A percentile compares a stretch with the other conserved stretches of the same genome.
phyloP scores from a whole-genome alignment of 768 basidiomycete species.

The Collybiopsis luxurians region DNA sequence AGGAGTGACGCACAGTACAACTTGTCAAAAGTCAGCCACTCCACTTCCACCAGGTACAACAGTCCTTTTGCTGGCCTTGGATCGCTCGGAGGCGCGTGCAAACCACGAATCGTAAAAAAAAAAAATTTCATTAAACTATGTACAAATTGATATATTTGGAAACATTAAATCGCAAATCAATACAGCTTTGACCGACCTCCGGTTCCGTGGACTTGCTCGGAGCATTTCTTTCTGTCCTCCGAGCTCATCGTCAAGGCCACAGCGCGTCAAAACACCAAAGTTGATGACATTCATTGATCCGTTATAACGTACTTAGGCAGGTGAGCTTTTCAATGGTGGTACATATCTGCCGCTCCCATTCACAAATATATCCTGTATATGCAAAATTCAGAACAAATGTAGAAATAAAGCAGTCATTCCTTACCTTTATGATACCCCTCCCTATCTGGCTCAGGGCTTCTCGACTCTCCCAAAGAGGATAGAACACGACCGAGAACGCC shows the following conservation, averaged over 20 bases:
- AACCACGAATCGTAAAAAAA: neutral
- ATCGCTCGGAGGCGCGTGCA: too few relatives aligned
- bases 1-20: neutral
- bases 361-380: constrained; percentile 4
- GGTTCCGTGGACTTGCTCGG: constrained; percentile 1
- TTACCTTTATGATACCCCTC: constrained; percentile 64
- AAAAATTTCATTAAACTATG: neutral
- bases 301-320: neutral
- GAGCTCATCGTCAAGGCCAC: neutral
- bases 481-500: constrained; percentile 71
- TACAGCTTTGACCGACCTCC: constrained; percentile 3
- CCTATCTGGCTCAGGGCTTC: constrained; percentile 57
- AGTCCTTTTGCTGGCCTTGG: too few relatives aligned
- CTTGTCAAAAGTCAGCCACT: neutral
- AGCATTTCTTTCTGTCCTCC: neutral
- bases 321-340: constrained; percentile 11
- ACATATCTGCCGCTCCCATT: neutral
- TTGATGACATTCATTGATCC: neutral
- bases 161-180: neutral
- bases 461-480: constrained; percentile 85
- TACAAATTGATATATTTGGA: neutral
- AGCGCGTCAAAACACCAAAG: neutral
- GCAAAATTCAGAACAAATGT: neutral
- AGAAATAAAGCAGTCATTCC: neutral
- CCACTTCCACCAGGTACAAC: too few relatives aligned